phyloP scores from a whole-genome alignment of 75 land plant species.

The Cunninghamia lanceolata region DNA sequence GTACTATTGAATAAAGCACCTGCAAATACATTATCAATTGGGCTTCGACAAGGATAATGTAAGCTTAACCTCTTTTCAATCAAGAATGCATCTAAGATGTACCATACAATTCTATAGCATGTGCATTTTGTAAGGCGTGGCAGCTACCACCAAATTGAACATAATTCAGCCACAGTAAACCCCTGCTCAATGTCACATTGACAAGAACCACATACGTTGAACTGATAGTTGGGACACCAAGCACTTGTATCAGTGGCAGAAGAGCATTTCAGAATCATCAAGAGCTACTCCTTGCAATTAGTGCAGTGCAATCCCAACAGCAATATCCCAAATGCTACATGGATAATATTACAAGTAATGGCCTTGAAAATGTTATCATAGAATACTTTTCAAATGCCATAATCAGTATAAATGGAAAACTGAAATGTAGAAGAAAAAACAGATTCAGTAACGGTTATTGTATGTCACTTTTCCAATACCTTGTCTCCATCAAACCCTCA shows the following conservation, averaged over 20 bases:
- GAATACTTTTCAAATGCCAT: neutral
- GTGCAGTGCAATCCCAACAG: neutral
- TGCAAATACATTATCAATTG: neutral
- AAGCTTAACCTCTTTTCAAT: neutral
- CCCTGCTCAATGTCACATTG: neutral
- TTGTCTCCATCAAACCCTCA: neutral
- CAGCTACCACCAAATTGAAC: neutral
- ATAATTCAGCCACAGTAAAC: neutral
- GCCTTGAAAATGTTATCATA: neutral
- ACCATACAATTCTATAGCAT: no score
- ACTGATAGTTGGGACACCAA: neutral
- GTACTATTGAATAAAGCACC: neutral
- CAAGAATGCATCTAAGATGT: neutral
- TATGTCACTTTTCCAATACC: neutral
- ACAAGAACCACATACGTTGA: neutral
- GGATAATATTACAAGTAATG: neutral
- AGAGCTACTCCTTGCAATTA: neutral
- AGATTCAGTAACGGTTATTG: neutral
- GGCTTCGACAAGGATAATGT: neutral
- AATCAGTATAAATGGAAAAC: neutral
- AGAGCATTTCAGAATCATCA: neutral
- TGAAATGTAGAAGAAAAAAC: neutral
- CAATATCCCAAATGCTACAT: neutral
- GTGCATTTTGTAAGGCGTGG: no score
- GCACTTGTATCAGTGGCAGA: neutral